Base-by-base conservation (phyloP, 805 yeast species). In the Kluyveromyces lactis region DNA sequence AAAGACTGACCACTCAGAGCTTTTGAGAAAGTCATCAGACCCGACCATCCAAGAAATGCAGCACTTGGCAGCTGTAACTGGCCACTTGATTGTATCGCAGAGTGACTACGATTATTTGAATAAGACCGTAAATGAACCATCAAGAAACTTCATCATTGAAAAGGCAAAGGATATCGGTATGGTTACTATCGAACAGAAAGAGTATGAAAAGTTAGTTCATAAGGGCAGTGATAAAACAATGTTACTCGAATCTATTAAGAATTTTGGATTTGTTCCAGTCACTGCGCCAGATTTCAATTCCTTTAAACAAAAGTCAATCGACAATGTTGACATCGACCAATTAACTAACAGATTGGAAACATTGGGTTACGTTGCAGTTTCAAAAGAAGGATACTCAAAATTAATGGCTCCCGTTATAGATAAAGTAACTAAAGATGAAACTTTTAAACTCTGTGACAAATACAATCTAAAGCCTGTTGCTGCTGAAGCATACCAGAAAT, bases 131-230 rank as follows among this genome's bases (percentile, higher is more conserved):
- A 46, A 48, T 1, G 39, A 45, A 12, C 61, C 60, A 32, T 41
- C 56, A 5, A 18, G 48, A n/a, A 53, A 49, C 11, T 55, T 53
- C 21, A 38, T 58, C 21, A 46, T 45, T 2, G 42, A 50, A 26
- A 57, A 58, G 23, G 54, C 67, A 13, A 43, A 47, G 17, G 16
- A 42, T 2, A 40, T 49, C 1, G 45, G 44, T 26, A 23, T 52
- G 32, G 31, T 33, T 11, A 41, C 49, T 6, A 16, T 60, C 9
- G 40, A 49, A 4, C 18, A 39, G 23, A 40, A 36, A 5, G 52
- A 50, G 12, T 42, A 45, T 32, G 31, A 45, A 17, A 23, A 26
- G 8, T 34, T 52, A 24, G 31, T 44, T 23, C 16, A 43, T 4
- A 42, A 33, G 21, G 24, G 43, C 1, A 32, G 36, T 2, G 33